phyloP scores from a whole-genome alignment of 768 basidiomycete species.

The Terana coerulea region DNA sequence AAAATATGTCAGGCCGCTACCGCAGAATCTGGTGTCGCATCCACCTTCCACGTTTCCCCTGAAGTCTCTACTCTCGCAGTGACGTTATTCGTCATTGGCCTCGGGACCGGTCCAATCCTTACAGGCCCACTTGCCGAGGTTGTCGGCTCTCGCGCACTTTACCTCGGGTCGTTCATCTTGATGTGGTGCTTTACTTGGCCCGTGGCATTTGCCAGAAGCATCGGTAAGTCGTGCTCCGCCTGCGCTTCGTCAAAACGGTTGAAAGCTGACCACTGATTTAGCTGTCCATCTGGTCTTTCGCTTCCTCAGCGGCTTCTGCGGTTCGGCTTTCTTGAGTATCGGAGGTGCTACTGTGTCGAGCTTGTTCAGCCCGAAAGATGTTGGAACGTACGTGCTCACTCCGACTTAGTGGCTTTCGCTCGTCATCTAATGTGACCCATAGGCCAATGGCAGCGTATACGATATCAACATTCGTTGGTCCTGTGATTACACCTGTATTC shows the following conservation, averaged over 20 bases:
- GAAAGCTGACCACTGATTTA: conserved; percentile 16
- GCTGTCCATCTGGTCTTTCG: conserved; percentile 59
- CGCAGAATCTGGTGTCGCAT: conserved; percentile 35
- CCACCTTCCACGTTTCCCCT: conserved; percentile 32
- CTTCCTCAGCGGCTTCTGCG: conserved; percentile 48
- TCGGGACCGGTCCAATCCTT: conserved; percentile 19
- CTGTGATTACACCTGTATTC: conserved; percentile 51
- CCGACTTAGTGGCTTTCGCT: too few relatives aligned
- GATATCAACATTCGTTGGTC: conserved; percentile 49
- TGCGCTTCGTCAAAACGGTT: too few relatives aligned
- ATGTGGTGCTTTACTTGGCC: conserved; percentile 63
- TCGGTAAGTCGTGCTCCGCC: conserved; percentile 39
- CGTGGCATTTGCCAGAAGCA: conserved; percentile 65
- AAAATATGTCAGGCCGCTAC: conserved; percentile 31
- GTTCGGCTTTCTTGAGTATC: conserved; percentile 55
- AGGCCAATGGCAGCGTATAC: conserved; percentile 54
- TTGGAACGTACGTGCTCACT: conserved; percentile 55
- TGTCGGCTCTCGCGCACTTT: conserved; percentile 58
- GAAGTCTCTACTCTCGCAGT: conserved; percentile 41
- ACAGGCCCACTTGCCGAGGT: conserved; percentile 39
- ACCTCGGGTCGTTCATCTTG: conserved; percentile 51
- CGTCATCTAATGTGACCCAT: not conserved
- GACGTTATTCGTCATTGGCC: conserved; percentile 34
- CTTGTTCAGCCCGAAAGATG: conserved; percentile 46
- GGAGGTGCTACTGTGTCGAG: conserved; percentile 56